A percentile compares a stretch with the other conserved stretches of the same genome.
phyloP scores from a whole-genome alignment of 2,329 filamentous ascomycete species.

The Leptodontidium sp. region DNA sequence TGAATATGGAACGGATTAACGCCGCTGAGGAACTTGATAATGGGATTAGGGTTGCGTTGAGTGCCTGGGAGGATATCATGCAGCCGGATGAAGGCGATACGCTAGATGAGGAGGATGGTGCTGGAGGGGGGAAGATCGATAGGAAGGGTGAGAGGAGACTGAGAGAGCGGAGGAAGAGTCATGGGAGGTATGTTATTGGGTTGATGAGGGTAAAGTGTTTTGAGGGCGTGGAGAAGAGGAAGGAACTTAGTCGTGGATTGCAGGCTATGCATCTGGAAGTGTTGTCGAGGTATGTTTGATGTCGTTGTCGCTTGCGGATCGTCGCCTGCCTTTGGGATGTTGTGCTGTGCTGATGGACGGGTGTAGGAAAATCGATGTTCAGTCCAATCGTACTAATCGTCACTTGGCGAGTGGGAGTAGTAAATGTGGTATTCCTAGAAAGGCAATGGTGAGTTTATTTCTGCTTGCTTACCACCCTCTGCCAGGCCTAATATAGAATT shows the following conservation, averaged over 20 bases:
- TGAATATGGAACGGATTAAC: constrained; percentile 27
- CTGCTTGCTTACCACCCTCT: background rate
- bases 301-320: background rate
- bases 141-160: constrained; percentile 25
- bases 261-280: constrained; percentile 32
- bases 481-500: background rate
- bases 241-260: constrained; percentile 32
- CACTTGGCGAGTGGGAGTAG: constrained; percentile 18
- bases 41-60: constrained; percentile 31
- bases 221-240: constrained; percentile 33
- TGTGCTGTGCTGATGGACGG: constrained; percentile 5
- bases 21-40: constrained; percentile 34
- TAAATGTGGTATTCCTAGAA: background rate
- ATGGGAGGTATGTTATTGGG: constrained; percentile 36
- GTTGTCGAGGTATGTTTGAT: constrained; percentile 24
- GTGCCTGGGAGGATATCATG: constrained; percentile 39
- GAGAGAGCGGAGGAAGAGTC: constrained; percentile 30
- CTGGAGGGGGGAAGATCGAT: constrained; percentile 14
- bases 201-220: constrained; percentile 35
- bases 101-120: constrained; percentile 21
- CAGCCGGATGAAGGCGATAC: constrained; percentile 22
- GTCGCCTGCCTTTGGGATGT: background rate
- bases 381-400: constrained; percentile 13
- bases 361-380: constrained; percentile 20
- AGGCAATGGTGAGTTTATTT: background rate